Base-by-base conservation (phyloP, 169 alveolate genomes). In the Eimeria nieschulzi region DNA sequence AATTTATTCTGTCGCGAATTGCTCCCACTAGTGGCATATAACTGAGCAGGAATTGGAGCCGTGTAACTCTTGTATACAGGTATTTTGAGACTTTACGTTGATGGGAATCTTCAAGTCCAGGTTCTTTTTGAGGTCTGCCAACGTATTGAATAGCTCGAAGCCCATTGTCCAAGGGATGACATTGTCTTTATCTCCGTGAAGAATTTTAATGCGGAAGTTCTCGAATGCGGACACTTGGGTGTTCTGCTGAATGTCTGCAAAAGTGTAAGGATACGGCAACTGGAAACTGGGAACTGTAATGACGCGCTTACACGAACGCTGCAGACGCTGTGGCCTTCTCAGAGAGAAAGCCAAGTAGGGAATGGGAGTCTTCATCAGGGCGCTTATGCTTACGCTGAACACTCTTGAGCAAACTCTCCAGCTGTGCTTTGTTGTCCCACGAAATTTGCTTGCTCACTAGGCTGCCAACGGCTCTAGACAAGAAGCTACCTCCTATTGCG, bases 161-260 rank as follows among this genome's bases (percentile, higher is more conserved):
- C 90, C 86, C 93, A 87, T 87, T 12, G 88, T 75, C 93, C 93
- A 87, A 19, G 86, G 86, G 21, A 87, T 87, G 70, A 87, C 80
- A 61, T 13, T 73, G 71, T 87, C 93, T 8, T 73, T 33, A 54
- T 87, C 93, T 54, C 93, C 93, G 46, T 87, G 93, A 64, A 70
- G 87, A 12, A 87, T 76, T 15, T 87, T 70, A 26, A 87, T 21
- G 75, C 93, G 93, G 55, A 87, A 78, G 71, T 87, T 78, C 15
- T 46, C 56, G 87, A 87, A 87, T 56, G 55, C 72, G 54, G 70
- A 39, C 53, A 63, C 79, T 9, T 68, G 83, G 19, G 91, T 17
- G 70, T n/a, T 55, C 54, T 53, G 26, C 53, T 72, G 39, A 46
- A 87, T 21, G n/a, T 76, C 83, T 72, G 80, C 46, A 83, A 9